Base-by-base conservation (phyloP, 768 basidiomycete genomes). In the Ramaria sp. region DNA sequence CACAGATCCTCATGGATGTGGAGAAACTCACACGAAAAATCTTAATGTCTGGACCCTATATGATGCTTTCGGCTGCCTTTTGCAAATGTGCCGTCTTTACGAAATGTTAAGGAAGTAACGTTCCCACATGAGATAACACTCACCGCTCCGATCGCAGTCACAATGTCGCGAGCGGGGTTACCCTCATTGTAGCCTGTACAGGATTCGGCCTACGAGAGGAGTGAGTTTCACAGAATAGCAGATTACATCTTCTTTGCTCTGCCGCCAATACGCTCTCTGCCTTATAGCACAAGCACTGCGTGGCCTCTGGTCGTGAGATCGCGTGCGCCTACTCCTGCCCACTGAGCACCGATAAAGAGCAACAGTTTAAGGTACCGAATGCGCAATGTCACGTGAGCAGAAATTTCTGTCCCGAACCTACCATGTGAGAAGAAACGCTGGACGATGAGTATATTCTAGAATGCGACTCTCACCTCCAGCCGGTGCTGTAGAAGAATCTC, bases 271-370 rank as follows among this genome's bases (percentile, higher is more conserved):
- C 57, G 32, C 1, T 58, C 42, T 24, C 56, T 32, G 5, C 53
- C 58, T 38, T 59, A 60, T 18, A 62, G 50, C 5, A 62, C 51
- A 42, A 59, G 54, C 10, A 61, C 60, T 1, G 22, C 28, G 7
- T 42, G 28, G 32, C 60, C 60, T 8, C 45, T 30, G 38, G 30
- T 20, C 3, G 58, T 54, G 24, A 61, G 60, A 20, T 51, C 37
- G 20, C 55, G 44, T 34, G 60, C 58, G 25, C 56, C 58, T 5
- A 55, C 49, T 13, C 60, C 60, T 9, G 56, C 27, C 52, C 57
- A 52, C 3, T 58, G 56, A 3, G 58, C 56, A 7, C 60, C 60
- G n/a, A 57, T 38, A 25, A 61, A 43, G 51, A 58, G 13, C 25
- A 41, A 41, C 16, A 41, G 16, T 41, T 34, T 34, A 2, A n/a